phyloP scores from a whole-genome alignment of 108 stramenopile species.

The Bacterosira constricta region DNA sequence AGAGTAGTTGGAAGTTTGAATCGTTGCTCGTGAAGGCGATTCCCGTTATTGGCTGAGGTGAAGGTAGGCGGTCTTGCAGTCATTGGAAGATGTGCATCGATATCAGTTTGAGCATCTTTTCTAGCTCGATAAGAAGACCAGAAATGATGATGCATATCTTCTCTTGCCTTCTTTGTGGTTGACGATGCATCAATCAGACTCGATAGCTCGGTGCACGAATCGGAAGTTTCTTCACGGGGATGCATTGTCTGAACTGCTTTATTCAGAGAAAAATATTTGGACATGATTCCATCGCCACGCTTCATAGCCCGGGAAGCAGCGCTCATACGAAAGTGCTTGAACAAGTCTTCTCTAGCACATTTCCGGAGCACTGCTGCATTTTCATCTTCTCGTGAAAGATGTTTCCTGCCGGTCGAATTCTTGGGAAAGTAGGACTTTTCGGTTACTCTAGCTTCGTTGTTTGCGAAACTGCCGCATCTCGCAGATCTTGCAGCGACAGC shows the following conservation, averaged over 20 bases:
- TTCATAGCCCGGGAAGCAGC: slow-evolving; percentile 19
- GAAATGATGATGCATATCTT: slow-evolving; percentile 17
- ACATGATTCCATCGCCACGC: slow-evolving; percentile 31
- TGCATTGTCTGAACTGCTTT: no score
- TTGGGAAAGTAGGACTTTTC: background rate
- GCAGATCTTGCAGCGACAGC: background rate
- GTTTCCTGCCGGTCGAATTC: background rate
- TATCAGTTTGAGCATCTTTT: slow-evolving; percentile 15
- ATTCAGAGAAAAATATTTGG: background rate
- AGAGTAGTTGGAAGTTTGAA: slow-evolving; percentile 9
- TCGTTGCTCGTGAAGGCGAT: background rate
- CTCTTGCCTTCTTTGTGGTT: background rate
- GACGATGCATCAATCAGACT: slow-evolving; percentile 14
- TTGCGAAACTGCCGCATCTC: background rate
- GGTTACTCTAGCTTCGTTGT: background rate
- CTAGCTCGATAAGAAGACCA: slow-evolving; percentile 4
- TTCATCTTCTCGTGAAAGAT: background rate
- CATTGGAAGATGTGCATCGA: no score
- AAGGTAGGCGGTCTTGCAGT: slow-evolving; percentile 20
- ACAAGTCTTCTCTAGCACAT: slow-evolving; percentile 14
- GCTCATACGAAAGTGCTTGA: slow-evolving; percentile 26
- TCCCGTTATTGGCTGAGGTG: slow-evolving; percentile 6
- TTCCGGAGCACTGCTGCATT: background rate
- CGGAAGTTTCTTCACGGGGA: background rate
- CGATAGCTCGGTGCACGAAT: background rate